phyloP scores from a whole-genome alignment of 306 rosid species.

The Quercus bicolor region DNA sequence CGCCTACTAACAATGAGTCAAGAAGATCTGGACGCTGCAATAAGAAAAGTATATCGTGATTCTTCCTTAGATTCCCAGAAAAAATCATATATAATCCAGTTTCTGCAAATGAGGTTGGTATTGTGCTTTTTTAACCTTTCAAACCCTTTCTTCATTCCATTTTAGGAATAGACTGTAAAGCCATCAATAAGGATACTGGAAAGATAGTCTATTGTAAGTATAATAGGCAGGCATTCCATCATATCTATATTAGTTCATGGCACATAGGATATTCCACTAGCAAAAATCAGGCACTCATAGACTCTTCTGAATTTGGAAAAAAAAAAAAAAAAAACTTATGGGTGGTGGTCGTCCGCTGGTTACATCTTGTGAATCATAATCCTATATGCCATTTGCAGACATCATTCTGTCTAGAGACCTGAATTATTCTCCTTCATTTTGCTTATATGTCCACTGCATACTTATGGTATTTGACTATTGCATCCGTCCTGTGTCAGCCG shows the following conservation, averaged over 20 bases:
- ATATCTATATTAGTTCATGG: background rate
- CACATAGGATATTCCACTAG: background rate
- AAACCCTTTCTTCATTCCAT: background rate
- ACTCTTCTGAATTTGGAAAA: background rate
- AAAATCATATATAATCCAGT: slow-evolving; percentile 75
- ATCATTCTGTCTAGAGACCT: background rate
- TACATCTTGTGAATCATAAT: background rate
- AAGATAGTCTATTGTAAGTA: slow-evolving; percentile 14
- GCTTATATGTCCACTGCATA: background rate
- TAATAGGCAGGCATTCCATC: background rate
- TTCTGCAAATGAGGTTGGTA: slow-evolving; percentile 71
- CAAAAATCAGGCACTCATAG: background rate
- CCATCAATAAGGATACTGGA: slow-evolving; percentile 16
- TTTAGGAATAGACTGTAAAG: background rate
- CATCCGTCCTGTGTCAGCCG: slow-evolving; percentile 58
- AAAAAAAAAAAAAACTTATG: background rate
- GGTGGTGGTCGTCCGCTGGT: background rate
- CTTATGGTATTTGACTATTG: slow-evolving; percentile 24
- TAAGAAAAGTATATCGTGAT: slow-evolving; percentile 71
- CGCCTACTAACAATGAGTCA: slow-evolving; percentile 66
- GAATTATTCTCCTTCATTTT: background rate
- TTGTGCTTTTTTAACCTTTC: slow-evolving; percentile 7
- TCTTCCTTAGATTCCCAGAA: slow-evolving; percentile 62
- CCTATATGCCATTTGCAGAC: background rate
- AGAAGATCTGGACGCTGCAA: slow-evolving; percentile 68